Conservation (phyloP, 75 land plant species). For the Pseudotsuga menziesii region DNA sequence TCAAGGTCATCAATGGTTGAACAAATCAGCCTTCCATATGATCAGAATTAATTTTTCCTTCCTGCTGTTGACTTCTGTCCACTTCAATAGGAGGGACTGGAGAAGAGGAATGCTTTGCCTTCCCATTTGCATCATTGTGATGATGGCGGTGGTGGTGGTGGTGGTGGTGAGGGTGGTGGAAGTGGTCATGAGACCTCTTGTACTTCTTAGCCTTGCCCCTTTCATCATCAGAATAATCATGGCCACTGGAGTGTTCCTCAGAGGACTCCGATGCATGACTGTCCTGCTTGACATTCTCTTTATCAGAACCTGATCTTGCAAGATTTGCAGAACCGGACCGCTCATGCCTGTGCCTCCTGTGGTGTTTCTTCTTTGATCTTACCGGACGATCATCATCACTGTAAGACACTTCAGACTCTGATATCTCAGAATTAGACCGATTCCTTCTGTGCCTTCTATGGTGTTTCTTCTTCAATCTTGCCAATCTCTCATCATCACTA, state of each 20-base stretch:
- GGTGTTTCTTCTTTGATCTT: conserved; percentile 26
- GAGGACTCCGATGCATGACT: background rate
- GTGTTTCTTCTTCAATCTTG: conserved; percentile 11
- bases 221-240: conserved; percentile 33
- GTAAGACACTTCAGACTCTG: conserved; percentile 14
- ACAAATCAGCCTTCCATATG: too few relatives aligned
- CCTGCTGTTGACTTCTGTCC: background rate
- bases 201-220: conserved; percentile 12
- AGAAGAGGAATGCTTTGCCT: conserved; percentile 8
- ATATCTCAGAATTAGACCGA: conserved; percentile 8
- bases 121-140: conserved; percentile 9
- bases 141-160: conserved; percentile 17
- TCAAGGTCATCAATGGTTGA: too few relatives aligned
- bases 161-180: conserved; percentile 18
- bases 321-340: conserved; percentile 6
- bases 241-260: background rate
- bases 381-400: conserved; percentile 15
- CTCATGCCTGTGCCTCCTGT: conserved; percentile 5
- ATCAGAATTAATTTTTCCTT: background rate
- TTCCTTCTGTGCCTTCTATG: conserved; percentile 9
- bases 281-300: conserved; percentile 4
- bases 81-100: background rate
- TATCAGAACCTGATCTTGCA: background rate
- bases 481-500: conserved; percentile 14
- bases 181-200: conserved; percentile 16